Conservation (phyloP, 2,329 filamentous ascomycete species). For the Cyphellophora europaea region DNA sequence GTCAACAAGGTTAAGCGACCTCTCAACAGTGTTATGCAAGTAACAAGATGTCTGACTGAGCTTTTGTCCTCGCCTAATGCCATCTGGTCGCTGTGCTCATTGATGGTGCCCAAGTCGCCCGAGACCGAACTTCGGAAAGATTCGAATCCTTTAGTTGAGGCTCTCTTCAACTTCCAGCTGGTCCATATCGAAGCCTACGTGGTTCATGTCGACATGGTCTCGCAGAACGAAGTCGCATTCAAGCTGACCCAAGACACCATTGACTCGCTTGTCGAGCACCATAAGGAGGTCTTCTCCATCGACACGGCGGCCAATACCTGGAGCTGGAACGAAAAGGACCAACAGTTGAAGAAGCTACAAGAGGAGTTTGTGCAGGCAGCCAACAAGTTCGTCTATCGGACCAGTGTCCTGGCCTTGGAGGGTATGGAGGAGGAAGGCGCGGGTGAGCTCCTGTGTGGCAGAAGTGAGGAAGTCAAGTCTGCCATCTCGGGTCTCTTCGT, state of each 20-base stretch:
- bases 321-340: conserved; percentile 93
- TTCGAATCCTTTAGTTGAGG: conserved; percentile 72
- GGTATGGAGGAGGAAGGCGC: conserved; percentile 94
- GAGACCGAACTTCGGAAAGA: conserved; percentile 77
- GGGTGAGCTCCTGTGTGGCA: conserved; percentile 83
- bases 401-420: conserved; percentile 79
- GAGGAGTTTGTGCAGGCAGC: conserved; percentile 92
- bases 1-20: conserved; percentile 95
- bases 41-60: conserved; percentile 91
- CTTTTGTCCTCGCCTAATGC: conserved; percentile 81
- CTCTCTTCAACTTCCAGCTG: conserved; percentile 85
- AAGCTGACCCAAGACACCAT: conserved; percentile 95
- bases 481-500: conserved; percentile 76
- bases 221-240: conserved; percentile 94
- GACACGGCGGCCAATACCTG: conserved; percentile 83
- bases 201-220: conserved; percentile 97
- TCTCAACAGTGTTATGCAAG: conserved; percentile 91
- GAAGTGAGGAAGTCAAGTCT: conserved; percentile 87
- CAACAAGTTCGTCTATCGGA: conserved; percentile 95
- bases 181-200: conserved; percentile 94
- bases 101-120: conserved; percentile 86
- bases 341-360: conserved; percentile 93
- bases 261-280: conserved; percentile 84
- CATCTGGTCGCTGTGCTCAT: conserved; percentile 86
- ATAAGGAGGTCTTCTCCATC: conserved; percentile 89